Percentiles rank a stretch among this genome's conserved stretches.
phyloP scores from a whole-genome alignment of 257 asterid species.

The Ballota nigra region DNA sequence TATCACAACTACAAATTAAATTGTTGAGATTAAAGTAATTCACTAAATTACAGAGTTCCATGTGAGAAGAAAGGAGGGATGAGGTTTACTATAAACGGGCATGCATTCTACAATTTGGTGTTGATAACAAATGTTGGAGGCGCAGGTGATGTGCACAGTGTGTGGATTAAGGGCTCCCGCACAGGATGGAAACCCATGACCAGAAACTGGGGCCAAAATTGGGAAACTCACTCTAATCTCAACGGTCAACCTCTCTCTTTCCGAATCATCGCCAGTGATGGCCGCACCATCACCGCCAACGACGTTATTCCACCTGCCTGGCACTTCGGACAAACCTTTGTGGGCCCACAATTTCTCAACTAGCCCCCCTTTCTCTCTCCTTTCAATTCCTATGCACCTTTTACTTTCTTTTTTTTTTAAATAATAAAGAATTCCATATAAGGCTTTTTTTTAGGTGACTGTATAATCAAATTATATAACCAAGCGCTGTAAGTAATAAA shows the following conservation, averaged over 20 bases:
- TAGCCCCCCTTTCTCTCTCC: neutral
- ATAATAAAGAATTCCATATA: neutral
- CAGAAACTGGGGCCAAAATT: constrained; percentile 65
- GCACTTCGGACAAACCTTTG: constrained; percentile 61
- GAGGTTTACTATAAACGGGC: constrained; percentile 55
- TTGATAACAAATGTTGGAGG: constrained; percentile 58
- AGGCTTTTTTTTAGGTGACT: neutral
- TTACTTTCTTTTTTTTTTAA: neutral
- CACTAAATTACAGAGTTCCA: constrained; percentile 30
- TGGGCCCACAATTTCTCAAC: constrained; percentile 40
- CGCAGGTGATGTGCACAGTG: constrained; percentile 48
- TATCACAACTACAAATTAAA: too few relatives aligned
- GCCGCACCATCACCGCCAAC: constrained; percentile 36
- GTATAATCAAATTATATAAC: neutral
- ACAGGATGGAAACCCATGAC: constrained; percentile 48
- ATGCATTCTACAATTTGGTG: constrained; percentile 48
- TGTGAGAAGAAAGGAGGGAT: constrained; percentile 54
- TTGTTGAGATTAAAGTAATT: neutral
- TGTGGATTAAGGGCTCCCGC: constrained; percentile 47
- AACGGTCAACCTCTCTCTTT: constrained; percentile 50
- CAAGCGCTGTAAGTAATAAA: constrained; percentile 9
- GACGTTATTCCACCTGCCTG: constrained; percentile 39
- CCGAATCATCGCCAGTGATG: constrained; percentile 46
- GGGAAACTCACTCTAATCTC: constrained; percentile 47
- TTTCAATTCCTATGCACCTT: neutral